Base-by-base conservation (phyloP, 306 rosid genomes). In the Dalbergia cochinchinensis region DNA sequence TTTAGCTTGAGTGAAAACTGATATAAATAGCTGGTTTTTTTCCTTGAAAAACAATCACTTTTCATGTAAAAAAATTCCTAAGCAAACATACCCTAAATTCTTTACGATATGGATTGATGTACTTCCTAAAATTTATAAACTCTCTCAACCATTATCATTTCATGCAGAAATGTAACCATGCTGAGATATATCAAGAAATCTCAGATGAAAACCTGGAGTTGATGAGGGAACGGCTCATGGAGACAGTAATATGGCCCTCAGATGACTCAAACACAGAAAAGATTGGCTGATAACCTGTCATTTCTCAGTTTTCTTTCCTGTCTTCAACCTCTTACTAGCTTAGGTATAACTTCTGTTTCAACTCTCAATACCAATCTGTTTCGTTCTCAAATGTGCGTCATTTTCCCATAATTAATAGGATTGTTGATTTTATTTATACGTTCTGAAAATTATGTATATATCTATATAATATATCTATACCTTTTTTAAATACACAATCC, bases 181-280 rank as follows among this genome's bases (percentile, higher is more conserved):
- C 98, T 19, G 97, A 88, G 82, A 91, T 95, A 78, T 95, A 95
- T 65, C 78, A 95, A 88, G 87, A 85, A 78, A 95, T 95, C 19
- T 91, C 98, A 1, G 86, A 93, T 65, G 91, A 93, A 83, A 95
- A 93, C 84, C 78, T 95, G 90, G 97, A 89, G 74, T 79, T 95
- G 85, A 93, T 95, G 98, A 94, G 98, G 72, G 99, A 95, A 80
- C 80, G 98, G 77, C 96, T 95, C 47, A 85, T 87, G 51, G 93
- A 95, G 83, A 95, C 99, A n/a, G 98, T 95, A 65, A 93, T 91
- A 88, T 95, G 99, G 99, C 99, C 99, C 3, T 91, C 98, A 4
- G 99, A 95, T 81, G 99, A 95, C 89, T 53, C 92, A 14, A 90
- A 91, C 91, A 86, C 94, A 19, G 97, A 95, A 86, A 92, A 83